phyloP scores from a whole-genome alignment of 306 rosid species.

The Elaeagnus macrophylla region DNA sequence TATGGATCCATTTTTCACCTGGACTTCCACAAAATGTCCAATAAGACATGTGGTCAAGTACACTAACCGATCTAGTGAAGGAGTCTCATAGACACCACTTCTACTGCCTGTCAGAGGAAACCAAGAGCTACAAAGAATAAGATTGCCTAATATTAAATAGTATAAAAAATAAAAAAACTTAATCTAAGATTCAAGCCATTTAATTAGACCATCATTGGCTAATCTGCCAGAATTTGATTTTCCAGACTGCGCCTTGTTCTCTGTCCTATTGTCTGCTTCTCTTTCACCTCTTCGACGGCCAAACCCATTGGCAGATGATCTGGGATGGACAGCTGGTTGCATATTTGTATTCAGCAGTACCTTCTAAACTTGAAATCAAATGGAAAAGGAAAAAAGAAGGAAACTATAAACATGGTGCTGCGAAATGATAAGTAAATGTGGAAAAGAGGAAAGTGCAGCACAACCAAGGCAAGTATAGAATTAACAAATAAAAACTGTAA shows the following conservation, averaged over 20 bases:
- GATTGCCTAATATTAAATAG: no score
- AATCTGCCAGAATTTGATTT: constrained; percentile 49
- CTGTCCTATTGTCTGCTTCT: constrained; percentile 52
- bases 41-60: constrained; percentile 60
- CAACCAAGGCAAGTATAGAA: not conserved
- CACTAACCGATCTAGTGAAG: constrained; percentile 67
- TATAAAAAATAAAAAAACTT: not conserved
- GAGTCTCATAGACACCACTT: constrained; percentile 49
- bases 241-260: constrained; percentile 54
- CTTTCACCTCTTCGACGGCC: constrained; percentile 73
- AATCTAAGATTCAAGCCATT: constrained; percentile 6
- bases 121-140: no score
- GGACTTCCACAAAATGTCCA: constrained; percentile 92
- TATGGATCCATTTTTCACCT: constrained; percentile 76
- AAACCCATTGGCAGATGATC: constrained; percentile 71
- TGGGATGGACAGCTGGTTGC: constrained; percentile 54
- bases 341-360: constrained; percentile 57
- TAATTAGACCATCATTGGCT: constrained; percentile 36
- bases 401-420: not conserved
- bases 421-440: not conserved
- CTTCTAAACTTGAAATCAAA: constrained; percentile 33
- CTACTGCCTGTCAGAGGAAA: constrained; percentile 39
- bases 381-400: not conserved
- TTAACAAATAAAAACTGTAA: not conserved
- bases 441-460: not conserved